Evolutionary conservation across 1,139 yeast genomes (phyloP), one percentile per base, ranked within the genome.

Genomic region (Kodamaea anthophila): DNA sequence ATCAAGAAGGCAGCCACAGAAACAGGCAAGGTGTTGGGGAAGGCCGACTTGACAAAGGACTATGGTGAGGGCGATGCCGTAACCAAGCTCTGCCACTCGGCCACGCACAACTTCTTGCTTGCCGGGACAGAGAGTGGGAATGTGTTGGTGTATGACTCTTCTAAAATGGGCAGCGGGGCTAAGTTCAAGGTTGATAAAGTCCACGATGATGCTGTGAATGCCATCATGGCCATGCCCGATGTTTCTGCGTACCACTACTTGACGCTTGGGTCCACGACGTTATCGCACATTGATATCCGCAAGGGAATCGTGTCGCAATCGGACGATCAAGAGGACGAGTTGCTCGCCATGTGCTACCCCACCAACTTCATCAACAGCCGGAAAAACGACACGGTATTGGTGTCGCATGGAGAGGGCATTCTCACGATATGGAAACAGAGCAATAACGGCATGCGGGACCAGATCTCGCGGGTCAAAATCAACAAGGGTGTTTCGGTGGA

Each of bases 311-410:
- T 75, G 4, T 61, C 73, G 1, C 77, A 75, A 35, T 73, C 82
- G 20, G 97, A 87, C 42, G 91, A 87, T 47, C 98, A 91, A 57
- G 96, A 84, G 42, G 97, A 91, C 47, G 98, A 91, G 51, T 61
- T 91, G 18, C 57, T 88, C 29, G 69, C 91, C 28, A 82, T 87
- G 51, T 65, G 85, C 28, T 79, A 72, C 56, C 71, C 80, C 1
- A 49, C 62, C 2, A 83, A 79, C 39, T 46, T 41, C 30, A 46
- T 53, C 13, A 75, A 71, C n/a, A 63, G 66, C 14, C 70, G 69
- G 24, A 71, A 70, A 21, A 79, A 74, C 36, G 86, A 79, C 24
- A 64, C 72, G 3, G 77, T 77, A 3, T 64, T 79, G 13, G 83
- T 82, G 0, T 77, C 88, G 45, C 88, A 87, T 77, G 88, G 94